Evolutionary conservation across 352 stramenopile species (phyloP), one percentile per base, ranked within the genome.

Genomic region (Phytopythium sindhum): DNA sequence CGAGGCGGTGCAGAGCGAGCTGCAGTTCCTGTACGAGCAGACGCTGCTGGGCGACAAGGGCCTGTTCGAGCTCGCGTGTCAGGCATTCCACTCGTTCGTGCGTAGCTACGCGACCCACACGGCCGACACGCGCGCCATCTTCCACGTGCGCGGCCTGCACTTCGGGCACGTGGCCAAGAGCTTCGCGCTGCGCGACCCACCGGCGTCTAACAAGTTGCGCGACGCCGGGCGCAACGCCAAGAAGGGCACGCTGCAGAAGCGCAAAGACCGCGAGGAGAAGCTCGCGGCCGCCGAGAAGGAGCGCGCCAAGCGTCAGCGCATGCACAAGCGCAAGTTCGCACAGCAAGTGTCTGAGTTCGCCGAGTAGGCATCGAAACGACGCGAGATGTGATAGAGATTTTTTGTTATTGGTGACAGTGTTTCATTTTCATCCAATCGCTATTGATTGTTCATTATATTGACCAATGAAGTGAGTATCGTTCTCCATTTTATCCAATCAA

Each of bases 141-240:
- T 98, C 72, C 89, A 98, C 66, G 86, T 98, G 33, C 87, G 92
- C 35, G 87, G 78, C 15, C 77, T 98, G 37, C 95, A 98, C 68
- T 93, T 98, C 44, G 95, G 95, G 39, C 95, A 98, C 67, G 89
- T 98, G 56, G 91, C 95, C 44, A 96, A 97, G 67, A 96, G 88
- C 67, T 98, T 98, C 70, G 93, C 82, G 31, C 71, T 97, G 57
- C 88, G 88, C 7, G 88, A 96, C 33, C 84, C 86, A 26, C 86
- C 88, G 15, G 87, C 87, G 50, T 95, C 87, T 14, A 76, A 70
- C 37, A 93, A 95, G 61, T 65, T 95, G 66, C 85, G 85, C 60
- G 80, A 91, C 56, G 84, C 83, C 37, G 84, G 84, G 65, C 72
- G 75, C 50, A 89, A 89, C 37, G 79, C 84, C 52, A 92, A 92